Evolutionary conservation across 768 basidiomycete genomes (phyloP).

Genomic region (Rhizopogon vinicolor): DNA sequence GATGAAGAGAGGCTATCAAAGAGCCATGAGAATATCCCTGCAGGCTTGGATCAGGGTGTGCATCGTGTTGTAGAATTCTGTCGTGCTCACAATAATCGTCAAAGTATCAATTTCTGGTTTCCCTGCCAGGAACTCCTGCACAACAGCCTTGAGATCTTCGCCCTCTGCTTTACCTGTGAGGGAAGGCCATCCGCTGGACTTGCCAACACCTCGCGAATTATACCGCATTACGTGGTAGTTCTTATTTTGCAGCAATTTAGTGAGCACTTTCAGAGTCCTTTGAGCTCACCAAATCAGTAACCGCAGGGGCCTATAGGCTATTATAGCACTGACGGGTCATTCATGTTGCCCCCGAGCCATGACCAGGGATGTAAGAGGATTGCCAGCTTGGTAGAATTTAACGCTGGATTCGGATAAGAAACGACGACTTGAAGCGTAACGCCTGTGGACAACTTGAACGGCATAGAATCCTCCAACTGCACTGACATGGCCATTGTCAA

Average conservation of each 20-base stretch:
- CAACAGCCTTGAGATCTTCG: conserved; percentile 60
- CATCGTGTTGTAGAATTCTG: not conserved
- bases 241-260: conserved; percentile 34
- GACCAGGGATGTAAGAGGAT: conserved; percentile 84
- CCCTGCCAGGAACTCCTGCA: conserved; percentile 45
- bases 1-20: conserved; percentile 64
- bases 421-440: conserved; percentile 40
- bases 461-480: conserved; percentile 5
- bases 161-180: conserved; percentile 70
- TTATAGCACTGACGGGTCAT: conserved; percentile 59
- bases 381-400: conserved; percentile 41
- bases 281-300: not conserved
- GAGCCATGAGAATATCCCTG: conserved; percentile 85
- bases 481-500: not conserved
- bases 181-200: conserved; percentile 68
- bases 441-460: conserved; percentile 29
- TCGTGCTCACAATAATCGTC: conserved; percentile 51
- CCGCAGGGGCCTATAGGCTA: not conserved
- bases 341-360: conserved; percentile 74
- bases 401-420: conserved; percentile 19
- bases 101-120: conserved; percentile 44
- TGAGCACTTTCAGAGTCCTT: conserved; percentile 40
- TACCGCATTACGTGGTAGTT: conserved; percentile 62
- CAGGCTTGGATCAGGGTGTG: not conserved
- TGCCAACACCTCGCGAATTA: conserved; percentile 77